These are phyloP conservation scores for Caloboletus inedulis DNA, from an alignment of 1,284 basidiomycete species.

Conservation along the genomic window DNA sequence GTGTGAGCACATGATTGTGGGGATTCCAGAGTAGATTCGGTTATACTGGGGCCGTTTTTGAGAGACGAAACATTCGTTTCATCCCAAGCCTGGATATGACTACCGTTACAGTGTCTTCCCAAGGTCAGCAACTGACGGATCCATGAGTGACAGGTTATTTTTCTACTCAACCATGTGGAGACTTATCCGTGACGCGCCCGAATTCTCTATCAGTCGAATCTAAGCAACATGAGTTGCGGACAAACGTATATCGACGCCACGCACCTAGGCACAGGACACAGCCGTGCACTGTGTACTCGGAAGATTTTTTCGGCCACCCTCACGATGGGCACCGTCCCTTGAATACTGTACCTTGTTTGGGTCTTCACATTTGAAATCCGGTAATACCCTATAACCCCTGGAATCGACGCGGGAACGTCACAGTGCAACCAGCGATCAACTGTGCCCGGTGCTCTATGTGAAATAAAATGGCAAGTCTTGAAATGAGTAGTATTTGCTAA, in stretches of 20 bases:
- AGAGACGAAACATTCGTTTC: conserved; percentile 26
- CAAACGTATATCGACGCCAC: not conserved
- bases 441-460: not conserved
- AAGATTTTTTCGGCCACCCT: not conserved
- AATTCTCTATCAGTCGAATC: not conserved
- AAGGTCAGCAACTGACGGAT: not conserved
- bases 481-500: not conserved
- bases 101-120: not conserved
- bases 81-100: conserved; percentile 1
- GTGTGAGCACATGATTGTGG: conserved; percentile 3
- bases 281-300: not conserved
- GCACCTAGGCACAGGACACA: conserved; percentile 1
- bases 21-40: not conserved
- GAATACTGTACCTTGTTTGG: not conserved
- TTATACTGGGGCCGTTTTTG: not conserved
- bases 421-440: not conserved
- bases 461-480: conserved; percentile 1
- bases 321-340: not conserved
- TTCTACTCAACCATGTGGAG: not conserved
- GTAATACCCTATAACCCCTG: not conserved
- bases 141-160: not conserved
- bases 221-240: not conserved
- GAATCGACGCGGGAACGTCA: not conserved
- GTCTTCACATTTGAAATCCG: not conserved
- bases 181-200: not conserved